phyloP scores from a whole-genome alignment of 192 early-diverging fungal species.

The Rhizophagus sp. region DNA sequence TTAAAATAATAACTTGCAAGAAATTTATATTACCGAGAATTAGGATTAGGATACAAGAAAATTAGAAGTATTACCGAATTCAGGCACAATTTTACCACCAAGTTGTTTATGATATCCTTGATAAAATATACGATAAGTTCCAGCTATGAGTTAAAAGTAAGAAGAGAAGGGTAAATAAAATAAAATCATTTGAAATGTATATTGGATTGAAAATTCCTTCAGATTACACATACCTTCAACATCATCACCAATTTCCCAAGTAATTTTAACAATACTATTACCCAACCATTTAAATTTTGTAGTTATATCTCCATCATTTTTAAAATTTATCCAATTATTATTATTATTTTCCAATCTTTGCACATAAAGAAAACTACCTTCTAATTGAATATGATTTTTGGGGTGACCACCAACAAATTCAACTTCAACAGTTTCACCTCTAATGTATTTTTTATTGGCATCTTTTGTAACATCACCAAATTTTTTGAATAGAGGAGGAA shows the following conservation, averaged over 20 bases:
- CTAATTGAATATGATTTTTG: constrained; percentile 29
- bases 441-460: not conserved
- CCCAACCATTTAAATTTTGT: constrained; percentile 29
- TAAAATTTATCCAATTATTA: constrained; percentile 29
- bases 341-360: constrained; percentile 1
- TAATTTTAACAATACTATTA: not conserved
- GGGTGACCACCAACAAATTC: constrained; percentile 41
- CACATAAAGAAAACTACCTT: constrained; percentile 34
- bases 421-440: not conserved
- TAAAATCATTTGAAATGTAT: too few relatives aligned
- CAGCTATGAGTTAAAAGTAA: not conserved
- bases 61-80: not conserved
- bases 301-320: constrained; percentile 35
- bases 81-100: not conserved
- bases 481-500: constrained; percentile 18
- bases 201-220: too few relatives aligned
- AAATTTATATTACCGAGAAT: too few relatives aligned
- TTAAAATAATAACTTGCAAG: too few relatives aligned
- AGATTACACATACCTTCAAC: not conserved
- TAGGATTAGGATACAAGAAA: not conserved
- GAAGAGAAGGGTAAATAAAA: too few relatives aligned
- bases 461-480: constrained; percentile 37
- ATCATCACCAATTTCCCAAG: not conserved
- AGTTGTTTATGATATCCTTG: not conserved
- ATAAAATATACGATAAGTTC: constrained; percentile 2